Evolutionary conservation across 345 rosid species (phyloP).

Genomic region (Salix suchowensis): DNA sequence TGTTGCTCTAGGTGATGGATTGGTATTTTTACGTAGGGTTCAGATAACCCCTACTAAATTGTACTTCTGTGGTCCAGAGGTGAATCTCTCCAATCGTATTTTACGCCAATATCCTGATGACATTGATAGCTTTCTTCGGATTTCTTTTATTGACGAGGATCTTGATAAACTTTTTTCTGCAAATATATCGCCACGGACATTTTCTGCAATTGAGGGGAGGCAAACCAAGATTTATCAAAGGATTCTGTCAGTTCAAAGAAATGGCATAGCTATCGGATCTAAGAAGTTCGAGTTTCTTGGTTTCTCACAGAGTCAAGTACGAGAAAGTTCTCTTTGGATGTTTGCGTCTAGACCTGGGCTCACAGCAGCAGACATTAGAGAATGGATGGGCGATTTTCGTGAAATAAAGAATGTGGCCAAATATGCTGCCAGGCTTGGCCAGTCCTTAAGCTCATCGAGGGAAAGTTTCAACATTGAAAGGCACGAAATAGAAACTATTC

Average conservation of each 20-base stretch:
- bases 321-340: slow-evolving; percentile 61
- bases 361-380: slow-evolving; percentile 39
- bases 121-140: slow-evolving; percentile 38
- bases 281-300: slow-evolving; percentile 56
- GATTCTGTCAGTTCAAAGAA: slow-evolving; percentile 36
- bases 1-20: slow-evolving; percentile 34
- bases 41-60: slow-evolving; percentile 50
- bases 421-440: slow-evolving; percentile 48
- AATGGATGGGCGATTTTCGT: slow-evolving; percentile 36
- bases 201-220: slow-evolving; percentile 11
- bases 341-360: slow-evolving; percentile 46
- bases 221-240: slow-evolving; percentile 31
- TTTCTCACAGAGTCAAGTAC: slow-evolving; percentile 46
- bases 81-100: slow-evolving; percentile 48
- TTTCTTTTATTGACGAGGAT: slow-evolving; percentile 51
- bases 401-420: slow-evolving; percentile 52
- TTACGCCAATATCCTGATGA: slow-evolving; percentile 35
- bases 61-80: slow-evolving; percentile 51
- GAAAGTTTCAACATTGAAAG: slow-evolving; percentile 33
- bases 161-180: slow-evolving; percentile 32
- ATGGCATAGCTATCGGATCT: slow-evolving; percentile 40
- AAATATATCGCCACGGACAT: slow-evolving; percentile 13
- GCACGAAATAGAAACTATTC: slow-evolving; percentile 39
- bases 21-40: slow-evolving; percentile 38
- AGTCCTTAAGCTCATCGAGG: slow-evolving; percentile 51